Evolutionary conservation across 2,329 filamentous ascomycete species (phyloP).

Genomic region (Cladosporium sp.): DNA sequence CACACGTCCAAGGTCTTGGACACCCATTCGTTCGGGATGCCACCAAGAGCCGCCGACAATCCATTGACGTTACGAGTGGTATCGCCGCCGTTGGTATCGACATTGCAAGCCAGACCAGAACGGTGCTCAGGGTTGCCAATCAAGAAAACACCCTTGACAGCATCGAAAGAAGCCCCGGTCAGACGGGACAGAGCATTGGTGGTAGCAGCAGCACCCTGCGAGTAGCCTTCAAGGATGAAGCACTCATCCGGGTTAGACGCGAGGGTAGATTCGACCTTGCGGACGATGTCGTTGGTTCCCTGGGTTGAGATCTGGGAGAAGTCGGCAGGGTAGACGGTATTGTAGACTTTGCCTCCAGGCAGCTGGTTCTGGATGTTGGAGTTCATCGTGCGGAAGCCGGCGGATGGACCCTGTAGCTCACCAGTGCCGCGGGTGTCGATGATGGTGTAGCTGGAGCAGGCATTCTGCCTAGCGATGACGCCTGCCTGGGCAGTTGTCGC

Average conservation of each 20-base stretch:
- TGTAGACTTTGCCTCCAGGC: constrained; percentile 31
- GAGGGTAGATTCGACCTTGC: constrained; percentile 28
- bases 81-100: constrained; percentile 31
- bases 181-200: constrained; percentile 30
- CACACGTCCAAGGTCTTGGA: constrained; percentile 36
- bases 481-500: not conserved
- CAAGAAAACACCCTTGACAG: constrained; percentile 35
- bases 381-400: constrained; percentile 34
- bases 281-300: constrained; percentile 32
- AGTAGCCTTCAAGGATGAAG: constrained; percentile 36
- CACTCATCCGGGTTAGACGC: constrained; percentile 27
- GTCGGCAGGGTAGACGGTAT: constrained; percentile 32
- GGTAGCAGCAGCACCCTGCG: constrained; percentile 34
- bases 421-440: constrained; percentile 27
- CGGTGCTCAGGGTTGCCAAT: constrained; percentile 33
- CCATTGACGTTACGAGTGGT: constrained; percentile 32
- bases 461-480: not conserved
- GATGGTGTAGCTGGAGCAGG: constrained; percentile 17
- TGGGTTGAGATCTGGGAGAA: constrained; percentile 24
- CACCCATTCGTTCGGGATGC: constrained; percentile 32
- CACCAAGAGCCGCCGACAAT: constrained; percentile 12
- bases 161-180: constrained; percentile 30
- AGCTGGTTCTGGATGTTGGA: constrained; percentile 23
- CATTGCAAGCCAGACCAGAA: constrained; percentile 31
- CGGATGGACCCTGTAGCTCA: constrained; percentile 21